A percentile compares a stretch with the other conserved stretches of the same genome.
These are phyloP conservation scores for Pyracantha coccinea DNA, from an alignment of 331 rosid species.

Conservation along the genomic window DNA sequence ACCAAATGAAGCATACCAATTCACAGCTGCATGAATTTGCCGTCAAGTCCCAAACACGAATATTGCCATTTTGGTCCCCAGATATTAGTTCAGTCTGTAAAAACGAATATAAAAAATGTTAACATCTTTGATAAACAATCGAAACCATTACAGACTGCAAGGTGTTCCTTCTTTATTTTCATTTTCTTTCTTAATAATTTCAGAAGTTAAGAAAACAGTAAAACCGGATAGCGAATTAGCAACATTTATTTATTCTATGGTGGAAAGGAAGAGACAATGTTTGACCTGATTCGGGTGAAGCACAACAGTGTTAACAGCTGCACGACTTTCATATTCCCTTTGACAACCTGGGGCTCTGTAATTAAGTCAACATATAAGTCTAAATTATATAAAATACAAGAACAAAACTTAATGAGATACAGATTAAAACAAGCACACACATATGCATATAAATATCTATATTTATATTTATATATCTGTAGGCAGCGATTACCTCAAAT, in stretches of 20 bases:
- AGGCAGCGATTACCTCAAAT: slow-evolving; percentile 52
- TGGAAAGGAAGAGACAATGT: slow-evolving; percentile 11
- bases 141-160: background rate
- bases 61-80: slow-evolving; percentile 98
- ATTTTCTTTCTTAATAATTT: background rate
- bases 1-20: slow-evolving; percentile 45
- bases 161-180: background rate
- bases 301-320: slow-evolving; percentile 96
- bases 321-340: slow-evolving; percentile 99
- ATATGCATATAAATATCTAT: no score
- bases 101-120: slow-evolving; percentile 8
- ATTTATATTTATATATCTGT: background rate
- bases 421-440: background rate
- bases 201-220: background rate
- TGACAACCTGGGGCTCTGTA: slow-evolving; percentile 97
- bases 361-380: slow-evolving; percentile 18
- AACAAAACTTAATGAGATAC: background rate
- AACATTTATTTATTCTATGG: slow-evolving; percentile 10
- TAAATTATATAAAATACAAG: background rate
- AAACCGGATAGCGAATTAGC: background rate
- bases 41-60: slow-evolving; percentile 99
- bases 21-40: slow-evolving; percentile 99
- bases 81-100: slow-evolving; percentile 94
- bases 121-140: background rate
- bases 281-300: slow-evolving; percentile 94